Base-by-base conservation (phyloP, 257 asterid genomes). In the Nemophila menziesii region DNA sequence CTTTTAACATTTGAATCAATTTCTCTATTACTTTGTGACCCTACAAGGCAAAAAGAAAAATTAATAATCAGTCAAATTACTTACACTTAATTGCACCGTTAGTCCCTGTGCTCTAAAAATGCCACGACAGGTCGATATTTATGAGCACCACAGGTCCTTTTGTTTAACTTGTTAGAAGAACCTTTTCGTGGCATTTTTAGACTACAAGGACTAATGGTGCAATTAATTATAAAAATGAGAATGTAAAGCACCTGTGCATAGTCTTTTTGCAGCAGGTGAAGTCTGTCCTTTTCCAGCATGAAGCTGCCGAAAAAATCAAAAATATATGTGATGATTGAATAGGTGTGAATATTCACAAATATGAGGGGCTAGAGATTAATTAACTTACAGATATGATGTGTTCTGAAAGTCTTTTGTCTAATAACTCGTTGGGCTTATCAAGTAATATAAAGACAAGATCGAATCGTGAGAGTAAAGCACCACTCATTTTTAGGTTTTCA, bases 391-490 rank as follows among this genome's bases (percentile, higher is more conserved):
- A 84, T 90, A 90, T 84, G 64, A 90, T 84, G 84, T 90, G 98
- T 67, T 85, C 95, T 16, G 98, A 90, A 43, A 90, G 93, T 64
- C 75, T 77, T 77, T 71, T 90, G 57, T 84, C 98, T 79, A 78
- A 72, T 65, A 79, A 64, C 57, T 85, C 98, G 57, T 90, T 87
- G 56, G 94, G 98, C 62, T 84, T 81, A 59, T 90, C 98, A 50
- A 85, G 98, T 78, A 90, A 65, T 66, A 90, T 90, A 70, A 90
- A 90, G 60, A 90, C 96, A 82, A 90, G 76, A 71, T 90, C 98
- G 67, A 90, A 90, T 41, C 98, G 77, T 26, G 98, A 81, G 65
- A 90, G 93, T 55, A 90, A 86, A 51, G 98, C 92, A 46, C 78
- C 82, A 70, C 66, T 85, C 96, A 90, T 80, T 72, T 81, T 90